phyloP scores from a whole-genome alignment of 768 basidiomycete species.

The Naganishia kalamii region DNA sequence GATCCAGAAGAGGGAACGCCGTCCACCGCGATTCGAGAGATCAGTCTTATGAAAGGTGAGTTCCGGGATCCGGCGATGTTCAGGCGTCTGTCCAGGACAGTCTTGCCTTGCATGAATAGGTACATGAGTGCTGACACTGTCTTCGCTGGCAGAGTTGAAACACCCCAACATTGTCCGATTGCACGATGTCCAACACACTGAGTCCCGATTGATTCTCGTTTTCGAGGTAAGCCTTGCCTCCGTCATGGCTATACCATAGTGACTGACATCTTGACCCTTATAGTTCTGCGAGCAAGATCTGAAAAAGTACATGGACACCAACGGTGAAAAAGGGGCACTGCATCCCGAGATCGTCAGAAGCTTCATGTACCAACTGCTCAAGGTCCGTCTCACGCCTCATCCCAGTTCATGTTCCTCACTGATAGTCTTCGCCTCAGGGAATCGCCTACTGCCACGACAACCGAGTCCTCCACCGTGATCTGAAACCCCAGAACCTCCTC shows the following conservation, averaged over 20 bases:
- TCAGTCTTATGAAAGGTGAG: conserved; percentile 83
- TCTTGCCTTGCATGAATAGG: too few relatives aligned
- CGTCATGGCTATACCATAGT: not conserved
- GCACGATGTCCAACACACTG: conserved; percentile 97
- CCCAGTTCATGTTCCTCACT: not conserved
- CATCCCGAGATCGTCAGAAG: conserved; percentile 81
- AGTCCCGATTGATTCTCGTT: conserved; percentile 93
- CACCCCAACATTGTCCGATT: conserved; percentile 97
- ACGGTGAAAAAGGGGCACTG: conserved; percentile 90
- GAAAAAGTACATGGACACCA: conserved; percentile 98
- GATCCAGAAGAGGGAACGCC: conserved; percentile 99
- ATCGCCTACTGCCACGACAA: conserved; percentile 99
- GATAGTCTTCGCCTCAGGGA: conserved; percentile 50
- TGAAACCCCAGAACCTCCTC: conserved; percentile 96
- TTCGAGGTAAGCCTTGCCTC: conserved; percentile 60
- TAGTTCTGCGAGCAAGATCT: conserved; percentile 81
- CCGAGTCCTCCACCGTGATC: conserved; percentile 90
- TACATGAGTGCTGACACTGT: too few relatives aligned
- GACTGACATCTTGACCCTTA: not conserved
- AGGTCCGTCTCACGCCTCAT: conserved; percentile 41
- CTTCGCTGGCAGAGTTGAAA: conserved; percentile 89
- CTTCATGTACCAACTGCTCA: conserved; percentile 96
- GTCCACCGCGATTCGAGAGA: conserved; percentile 96
- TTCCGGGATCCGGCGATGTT: not conserved
- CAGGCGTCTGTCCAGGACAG: too few relatives aligned